Evolutionary conservation across 371 early-diverging fungal genomes (phyloP).

Genomic region (Apophysomyces elegans): DNA sequence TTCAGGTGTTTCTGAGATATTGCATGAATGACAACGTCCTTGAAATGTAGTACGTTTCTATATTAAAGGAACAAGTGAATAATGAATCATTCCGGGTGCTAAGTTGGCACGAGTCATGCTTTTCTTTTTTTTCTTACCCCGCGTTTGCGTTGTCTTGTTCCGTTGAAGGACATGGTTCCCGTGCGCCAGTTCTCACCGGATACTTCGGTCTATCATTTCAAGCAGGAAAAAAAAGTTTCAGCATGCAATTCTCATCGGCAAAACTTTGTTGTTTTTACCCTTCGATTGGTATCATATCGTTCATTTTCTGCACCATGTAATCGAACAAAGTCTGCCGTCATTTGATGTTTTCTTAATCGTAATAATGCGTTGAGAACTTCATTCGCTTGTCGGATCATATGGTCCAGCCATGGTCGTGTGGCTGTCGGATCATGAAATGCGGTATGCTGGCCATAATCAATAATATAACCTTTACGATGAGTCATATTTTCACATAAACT

Average conservation of each 20-base stretch:
- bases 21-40: constrained; percentile 57
- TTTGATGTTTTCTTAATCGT: constrained; percentile 48
- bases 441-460: neutral
- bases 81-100: neutral
- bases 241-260: no score
- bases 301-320: constrained; percentile 1
- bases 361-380: constrained; percentile 47
- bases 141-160: constrained; percentile 27
- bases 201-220: constrained; percentile 13
- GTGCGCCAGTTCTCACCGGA: constrained; percentile 20
- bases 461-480: constrained; percentile 17
- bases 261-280: neutral
- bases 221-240: neutral
- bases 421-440: constrained; percentile 16
- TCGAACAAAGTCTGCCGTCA: constrained; percentile 24
- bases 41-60: constrained; percentile 47
- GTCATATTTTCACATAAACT: constrained; percentile 33
- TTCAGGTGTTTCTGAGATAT: constrained; percentile 68
- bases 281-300: neutral
- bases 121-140: constrained; percentile 25
- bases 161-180: constrained; percentile 16
- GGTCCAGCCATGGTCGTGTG: constrained; percentile 43
- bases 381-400: constrained; percentile 49
- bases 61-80: neutral
- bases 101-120: neutral